Percentiles rank a stretch among this genome's conserved stretches.
These are phyloP conservation scores for Xylariaceae sp. DNA, from an alignment of 2,329 filamentous ascomycete genomes.

Conservation along the genomic window DNA sequence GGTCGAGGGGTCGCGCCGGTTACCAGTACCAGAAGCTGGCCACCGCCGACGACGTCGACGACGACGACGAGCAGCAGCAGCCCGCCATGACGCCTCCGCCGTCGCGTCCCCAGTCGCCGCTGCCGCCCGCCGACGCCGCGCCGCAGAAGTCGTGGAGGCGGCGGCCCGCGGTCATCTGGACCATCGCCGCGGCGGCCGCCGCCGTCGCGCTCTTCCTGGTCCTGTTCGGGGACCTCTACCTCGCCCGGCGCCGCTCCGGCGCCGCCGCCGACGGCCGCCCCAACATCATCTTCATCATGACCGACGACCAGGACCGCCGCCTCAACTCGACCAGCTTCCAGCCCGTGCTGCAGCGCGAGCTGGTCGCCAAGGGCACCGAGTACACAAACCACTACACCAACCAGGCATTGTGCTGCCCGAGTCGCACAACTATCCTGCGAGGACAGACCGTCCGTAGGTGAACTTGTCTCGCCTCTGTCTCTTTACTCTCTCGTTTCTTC, in stretches of 20 bases:
- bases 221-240: not conserved
- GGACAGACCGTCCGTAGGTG: constrained; percentile 16
- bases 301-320: constrained; percentile 8
- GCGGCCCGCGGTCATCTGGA: too few species aligned
- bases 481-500: not conserved
- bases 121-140: too few species aligned
- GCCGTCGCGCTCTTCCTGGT: not conserved
- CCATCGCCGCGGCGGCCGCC: not conserved
- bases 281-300: constrained; percentile 2
- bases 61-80: too few species aligned
- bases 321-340: constrained; percentile 12
- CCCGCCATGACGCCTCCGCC: too few species aligned
- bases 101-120: too few species aligned
- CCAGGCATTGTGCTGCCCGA: constrained; percentile 19
- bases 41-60: too few species aligned
- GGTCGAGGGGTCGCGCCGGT: too few species aligned
- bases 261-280: not conserved
- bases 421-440: constrained; percentile 14
- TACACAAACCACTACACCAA: constrained; percentile 22
- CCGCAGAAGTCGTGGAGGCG: too few species aligned
- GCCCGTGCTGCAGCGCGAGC: constrained; percentile 12
- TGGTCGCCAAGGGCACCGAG: constrained; percentile 15
- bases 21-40: too few species aligned
- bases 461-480: not conserved
- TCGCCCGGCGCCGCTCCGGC: too few species aligned